Evolutionary conservation across 805 yeast species (phyloP).

Genomic region (Kazachstania viticola): DNA sequence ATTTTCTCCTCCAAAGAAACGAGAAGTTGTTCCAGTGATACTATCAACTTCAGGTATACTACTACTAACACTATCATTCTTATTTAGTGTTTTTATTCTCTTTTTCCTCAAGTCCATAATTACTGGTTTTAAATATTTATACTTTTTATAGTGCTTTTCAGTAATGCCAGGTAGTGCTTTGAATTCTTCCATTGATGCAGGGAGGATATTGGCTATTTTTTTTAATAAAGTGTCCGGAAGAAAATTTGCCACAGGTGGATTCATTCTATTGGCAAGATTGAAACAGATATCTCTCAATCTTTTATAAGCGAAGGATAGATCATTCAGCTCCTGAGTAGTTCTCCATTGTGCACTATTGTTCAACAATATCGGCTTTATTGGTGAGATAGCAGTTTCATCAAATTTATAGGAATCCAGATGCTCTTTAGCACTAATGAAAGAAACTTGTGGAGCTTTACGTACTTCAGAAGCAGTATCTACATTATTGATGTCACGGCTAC

Average conservation of each 20-base stretch:
- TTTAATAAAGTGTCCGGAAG: slow-evolving; percentile 17
- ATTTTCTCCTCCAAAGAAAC: slow-evolving; percentile 7
- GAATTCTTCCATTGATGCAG: slow-evolving; percentile 18
- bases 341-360: slow-evolving; percentile 4
- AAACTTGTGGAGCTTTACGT: neutral
- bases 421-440: slow-evolving; percentile 8
- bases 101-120: slow-evolving; percentile 16
- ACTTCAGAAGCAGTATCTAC: neutral
- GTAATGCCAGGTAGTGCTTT: slow-evolving; percentile 10
- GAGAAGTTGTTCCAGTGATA: slow-evolving; percentile 9
- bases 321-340: slow-evolving; percentile 17
- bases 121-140: slow-evolving; percentile 13
- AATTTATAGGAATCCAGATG: slow-evolving; percentile 7
- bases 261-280: slow-evolving; percentile 11
- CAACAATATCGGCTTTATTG: slow-evolving; percentile 11
- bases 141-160: slow-evolving; percentile 13
- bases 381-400: slow-evolving; percentile 1
- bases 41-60: slow-evolving; percentile 7
- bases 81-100: slow-evolving; percentile 3
- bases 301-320: slow-evolving; percentile 16
- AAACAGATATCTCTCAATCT: slow-evolving; percentile 14
- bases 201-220: slow-evolving; percentile 18
- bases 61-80: slow-evolving; percentile 5
- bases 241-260: slow-evolving; percentile 16
- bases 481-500: neutral